Evolutionary conservation across 257 asterid species (phyloP).

Genomic region (Rauvolfia tetraphylla): DNA sequence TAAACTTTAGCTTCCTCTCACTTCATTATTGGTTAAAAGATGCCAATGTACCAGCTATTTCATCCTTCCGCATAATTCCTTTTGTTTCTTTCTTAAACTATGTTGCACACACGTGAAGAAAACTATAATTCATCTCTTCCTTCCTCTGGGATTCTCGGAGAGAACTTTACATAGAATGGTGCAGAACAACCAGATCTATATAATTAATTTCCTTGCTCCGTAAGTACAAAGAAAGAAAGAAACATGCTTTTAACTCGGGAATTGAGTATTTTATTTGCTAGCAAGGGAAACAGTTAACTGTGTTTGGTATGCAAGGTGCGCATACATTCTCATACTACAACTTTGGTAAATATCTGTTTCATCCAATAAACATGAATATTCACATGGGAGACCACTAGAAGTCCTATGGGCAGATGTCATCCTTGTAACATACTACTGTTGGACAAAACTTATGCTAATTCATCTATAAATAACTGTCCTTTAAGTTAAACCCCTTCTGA

Average conservation of each 20-base stretch:
- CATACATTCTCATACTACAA: not conserved
- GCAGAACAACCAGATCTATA: not conserved
- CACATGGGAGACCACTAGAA: not conserved
- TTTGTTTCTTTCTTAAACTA: not conserved
- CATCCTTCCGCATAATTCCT: not conserved
- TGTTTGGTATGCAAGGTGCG: not conserved
- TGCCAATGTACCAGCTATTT: not conserved
- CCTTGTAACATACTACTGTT: not conserved
- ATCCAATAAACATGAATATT: not conserved
- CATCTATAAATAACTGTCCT: not conserved
- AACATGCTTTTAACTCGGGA: not conserved
- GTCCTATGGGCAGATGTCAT: not conserved
- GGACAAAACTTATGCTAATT: not conserved
- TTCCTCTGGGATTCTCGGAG: not conserved
- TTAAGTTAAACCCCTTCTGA: not conserved
- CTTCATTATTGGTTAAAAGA: not conserved
- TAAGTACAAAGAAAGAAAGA: no score
- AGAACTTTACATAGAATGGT: not conserved
- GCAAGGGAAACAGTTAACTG: not conserved
- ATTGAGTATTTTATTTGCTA: not conserved
- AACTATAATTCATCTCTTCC: not conserved
- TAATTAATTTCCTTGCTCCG: not conserved
- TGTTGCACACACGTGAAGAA: not conserved
- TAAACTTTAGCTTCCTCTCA: not conserved
- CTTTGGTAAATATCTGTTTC: not conserved